Evolutionary conservation across 2,329 filamentous ascomycete species (phyloP).

Genomic region (Claviceps quebecensis): DNA sequence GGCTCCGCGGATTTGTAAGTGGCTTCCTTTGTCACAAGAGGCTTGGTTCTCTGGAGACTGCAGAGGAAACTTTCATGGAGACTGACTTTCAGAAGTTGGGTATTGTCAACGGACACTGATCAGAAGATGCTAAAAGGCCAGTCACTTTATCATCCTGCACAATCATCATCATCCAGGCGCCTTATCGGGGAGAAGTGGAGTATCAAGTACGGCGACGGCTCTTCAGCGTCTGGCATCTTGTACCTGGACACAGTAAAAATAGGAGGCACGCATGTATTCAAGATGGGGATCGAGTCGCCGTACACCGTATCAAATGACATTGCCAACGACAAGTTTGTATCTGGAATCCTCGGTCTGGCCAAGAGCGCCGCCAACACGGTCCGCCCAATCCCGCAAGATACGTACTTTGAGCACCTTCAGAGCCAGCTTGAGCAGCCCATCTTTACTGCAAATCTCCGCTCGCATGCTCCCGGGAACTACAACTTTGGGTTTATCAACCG

Average conservation of each 20-base stretch:
- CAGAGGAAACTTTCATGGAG: not conserved
- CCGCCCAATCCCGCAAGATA: constrained; percentile 16
- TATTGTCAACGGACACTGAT: constrained; percentile 46
- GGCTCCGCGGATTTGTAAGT: constrained; percentile 34
- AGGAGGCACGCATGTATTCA: constrained; percentile 41
- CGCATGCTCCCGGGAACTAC: constrained; percentile 21
- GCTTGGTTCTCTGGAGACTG: not conserved
- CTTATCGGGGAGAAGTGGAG: constrained; percentile 34
- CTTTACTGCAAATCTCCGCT: constrained; percentile 23
- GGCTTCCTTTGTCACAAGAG: not conserved
- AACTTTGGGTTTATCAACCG: constrained; percentile 38
- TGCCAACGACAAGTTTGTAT: constrained; percentile 19
- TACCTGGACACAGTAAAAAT: constrained; percentile 52
- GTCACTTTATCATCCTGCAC: constrained; percentile 38
- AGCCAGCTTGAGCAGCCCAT: constrained; percentile 15
- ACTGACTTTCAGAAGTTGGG: constrained; percentile 38
- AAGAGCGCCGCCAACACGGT: constrained; percentile 20
- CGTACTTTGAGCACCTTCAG: constrained; percentile 23
- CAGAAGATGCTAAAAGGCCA: constrained; percentile 34
- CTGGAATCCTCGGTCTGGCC: constrained; percentile 23
- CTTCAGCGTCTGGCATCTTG: constrained; percentile 47
- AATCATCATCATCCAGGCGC: constrained; percentile 28
- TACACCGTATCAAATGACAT: constrained; percentile 36
- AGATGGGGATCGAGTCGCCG: constrained; percentile 54
- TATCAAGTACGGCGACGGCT: constrained; percentile 53